phyloP scores from a whole-genome alignment of 139 green algal species.

The Picochlorum sp. region DNA sequence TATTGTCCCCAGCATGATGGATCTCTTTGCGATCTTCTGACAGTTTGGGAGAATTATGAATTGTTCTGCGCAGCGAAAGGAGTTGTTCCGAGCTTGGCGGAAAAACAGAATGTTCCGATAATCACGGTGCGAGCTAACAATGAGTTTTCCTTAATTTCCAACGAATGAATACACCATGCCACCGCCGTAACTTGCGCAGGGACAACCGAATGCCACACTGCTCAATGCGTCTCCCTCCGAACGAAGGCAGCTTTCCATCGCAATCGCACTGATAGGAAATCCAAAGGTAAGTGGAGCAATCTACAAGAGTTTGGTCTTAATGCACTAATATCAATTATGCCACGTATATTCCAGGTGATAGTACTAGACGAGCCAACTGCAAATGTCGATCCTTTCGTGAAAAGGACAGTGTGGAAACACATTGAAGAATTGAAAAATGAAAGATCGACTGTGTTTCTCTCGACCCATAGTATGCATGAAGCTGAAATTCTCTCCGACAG shows the following conservation, averaged over 20 bases:
- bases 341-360: slow-evolving; percentile 49
- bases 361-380: slow-evolving; percentile 91
- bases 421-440: slow-evolving; percentile 58
- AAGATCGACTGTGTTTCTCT: slow-evolving; percentile 70
- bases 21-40: slow-evolving; percentile 79
- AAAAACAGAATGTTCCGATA: too few relatives aligned
- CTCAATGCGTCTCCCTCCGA: too few relatives aligned
- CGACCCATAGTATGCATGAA: slow-evolving; percentile 85
- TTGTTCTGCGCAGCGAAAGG: slow-evolving; percentile 84
- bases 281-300: slow-evolving; percentile 28
- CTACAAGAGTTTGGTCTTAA: background rate
- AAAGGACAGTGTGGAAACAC: slow-evolving; percentile 73
- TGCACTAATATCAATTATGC: background rate
- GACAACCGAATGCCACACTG: too few relatives aligned
- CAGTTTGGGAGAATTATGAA: slow-evolving; percentile 80
- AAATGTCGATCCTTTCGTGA: slow-evolving; percentile 33
- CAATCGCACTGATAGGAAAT: slow-evolving; percentile 66
- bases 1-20: slow-evolving; percentile 95
- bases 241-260: slow-evolving; percentile 71
- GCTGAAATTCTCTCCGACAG: slow-evolving; percentile 81
- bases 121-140: too few relatives aligned
- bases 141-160: too few relatives aligned
- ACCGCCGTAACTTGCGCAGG: too few relatives aligned
- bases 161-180: too few relatives aligned
- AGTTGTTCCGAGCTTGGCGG: slow-evolving; percentile 4